Conservation (phyloP, 768 basidiomycete genomes). For the Gyrodon lividus region DNA sequence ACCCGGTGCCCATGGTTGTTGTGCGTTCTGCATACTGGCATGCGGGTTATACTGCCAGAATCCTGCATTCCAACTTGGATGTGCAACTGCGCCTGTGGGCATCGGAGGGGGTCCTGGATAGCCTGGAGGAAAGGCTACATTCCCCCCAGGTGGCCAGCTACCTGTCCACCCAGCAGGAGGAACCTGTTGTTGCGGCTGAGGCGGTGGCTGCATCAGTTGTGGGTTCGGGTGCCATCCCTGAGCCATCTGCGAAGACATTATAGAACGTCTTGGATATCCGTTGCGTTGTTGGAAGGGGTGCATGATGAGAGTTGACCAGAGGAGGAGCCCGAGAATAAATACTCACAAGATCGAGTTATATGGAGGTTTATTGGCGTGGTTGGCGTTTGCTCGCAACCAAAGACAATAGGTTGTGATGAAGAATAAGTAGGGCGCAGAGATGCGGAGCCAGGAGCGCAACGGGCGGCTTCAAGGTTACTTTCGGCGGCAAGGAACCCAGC, state of each 20-base stretch:
- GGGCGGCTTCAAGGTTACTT: background rate
- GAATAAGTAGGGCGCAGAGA: background rate
- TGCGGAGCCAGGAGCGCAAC: background rate
- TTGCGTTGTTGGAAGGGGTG: background rate
- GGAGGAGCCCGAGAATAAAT: background rate
- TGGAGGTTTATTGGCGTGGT: background rate
- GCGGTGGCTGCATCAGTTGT: conserved; percentile 32
- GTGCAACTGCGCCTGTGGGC: conserved; percentile 47
- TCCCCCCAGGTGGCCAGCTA: conserved; percentile 34
- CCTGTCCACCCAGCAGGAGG: conserved; percentile 35
- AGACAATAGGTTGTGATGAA: background rate
- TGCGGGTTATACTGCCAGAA: conserved; percentile 52
- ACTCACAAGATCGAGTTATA: background rate
- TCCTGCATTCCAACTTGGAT: conserved; percentile 49
- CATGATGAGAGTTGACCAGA: conserved; percentile 12
- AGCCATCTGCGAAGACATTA: conserved; percentile 24
- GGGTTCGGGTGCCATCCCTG: conserved; percentile 36
- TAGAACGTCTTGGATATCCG: background rate
- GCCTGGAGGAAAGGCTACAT: conserved; percentile 31
- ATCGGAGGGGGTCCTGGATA: conserved; percentile 53
- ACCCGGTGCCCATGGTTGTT: conserved; percentile 34
- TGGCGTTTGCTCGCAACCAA: background rate
- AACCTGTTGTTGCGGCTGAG: conserved; percentile 10
- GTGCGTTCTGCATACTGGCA: conserved; percentile 25
- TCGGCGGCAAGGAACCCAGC: background rate